These are phyloP conservation scores for Phylloporus sp. DNA, from an alignment of 768 basidiomycete species.

Conservation along the genomic window DNA sequence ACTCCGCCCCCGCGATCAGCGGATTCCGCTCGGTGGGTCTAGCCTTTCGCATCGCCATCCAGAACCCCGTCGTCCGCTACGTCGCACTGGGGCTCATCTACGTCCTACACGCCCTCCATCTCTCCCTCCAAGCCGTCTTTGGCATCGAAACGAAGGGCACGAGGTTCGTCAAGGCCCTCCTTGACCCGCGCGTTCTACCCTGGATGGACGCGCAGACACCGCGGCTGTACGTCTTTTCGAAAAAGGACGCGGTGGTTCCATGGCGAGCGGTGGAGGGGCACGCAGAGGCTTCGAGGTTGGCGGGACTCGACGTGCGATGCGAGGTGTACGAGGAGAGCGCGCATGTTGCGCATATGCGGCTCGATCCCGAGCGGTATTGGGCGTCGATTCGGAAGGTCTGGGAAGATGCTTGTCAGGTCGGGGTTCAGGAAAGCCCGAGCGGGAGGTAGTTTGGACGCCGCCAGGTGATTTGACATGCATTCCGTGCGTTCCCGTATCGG, in stretches of 20 bases:
- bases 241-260: conserved; percentile 28
- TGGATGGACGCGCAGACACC: conserved; percentile 31
- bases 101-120: conserved; percentile 8
- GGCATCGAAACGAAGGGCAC: conserved; percentile 12
- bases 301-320: conserved; percentile 23
- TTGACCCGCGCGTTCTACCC: conserved; percentile 26
- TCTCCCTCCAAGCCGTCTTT: conserved; percentile 10
- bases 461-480: too few relatives aligned
- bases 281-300: conserved; percentile 17
- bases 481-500: too few relatives aligned
- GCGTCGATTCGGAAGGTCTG: conserved; percentile 20
- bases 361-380: conserved; percentile 29
- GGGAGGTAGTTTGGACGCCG: too few relatives aligned
- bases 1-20: conserved; percentile 18
- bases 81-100: conserved; percentile 14
- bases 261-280: conserved; percentile 26
- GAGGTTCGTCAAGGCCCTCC: conserved; percentile 10
- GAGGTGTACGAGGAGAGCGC: conserved; percentile 32
- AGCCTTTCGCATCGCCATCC: conserved; percentile 21
- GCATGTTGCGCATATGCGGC: conserved; percentile 33
- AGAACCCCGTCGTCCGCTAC: conserved; percentile 17
- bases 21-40: conserved; percentile 13
- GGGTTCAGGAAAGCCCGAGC: too few relatives aligned
- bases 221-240: conserved; percentile 34
- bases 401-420: conserved; percentile 14